Conservation (phyloP, 2,329 filamentous ascomycete species). For the Alternaria solani region DNA sequence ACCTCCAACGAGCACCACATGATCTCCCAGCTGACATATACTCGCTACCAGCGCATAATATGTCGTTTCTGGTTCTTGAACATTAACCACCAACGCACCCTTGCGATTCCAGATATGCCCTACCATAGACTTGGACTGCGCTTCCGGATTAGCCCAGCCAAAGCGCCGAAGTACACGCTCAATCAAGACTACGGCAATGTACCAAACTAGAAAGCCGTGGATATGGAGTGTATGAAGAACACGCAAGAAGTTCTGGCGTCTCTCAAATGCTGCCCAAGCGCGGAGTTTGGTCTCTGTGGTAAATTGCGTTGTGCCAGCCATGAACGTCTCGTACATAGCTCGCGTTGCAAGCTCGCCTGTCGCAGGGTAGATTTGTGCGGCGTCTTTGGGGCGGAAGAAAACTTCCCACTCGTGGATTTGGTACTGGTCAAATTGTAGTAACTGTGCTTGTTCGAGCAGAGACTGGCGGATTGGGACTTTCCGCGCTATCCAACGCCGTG, state of each 20-base stretch:
- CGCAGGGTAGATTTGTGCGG: not conserved
- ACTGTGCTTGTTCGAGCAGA: not conserved
- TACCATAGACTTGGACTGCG: not conserved
- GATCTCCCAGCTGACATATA: not conserved
- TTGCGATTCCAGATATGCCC: not conserved
- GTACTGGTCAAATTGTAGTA: not conserved
- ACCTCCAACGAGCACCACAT: not conserved
- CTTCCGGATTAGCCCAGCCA: not conserved
- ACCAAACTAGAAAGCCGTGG: not conserved
- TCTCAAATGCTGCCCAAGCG: not conserved
- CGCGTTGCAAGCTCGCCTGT: not conserved
- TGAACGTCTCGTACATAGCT: not conserved
- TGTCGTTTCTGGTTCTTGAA: accelerated
- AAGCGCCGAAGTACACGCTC: not conserved
- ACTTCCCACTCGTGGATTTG: not conserved
- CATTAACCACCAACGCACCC: not conserved
- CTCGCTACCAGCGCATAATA: not conserved
- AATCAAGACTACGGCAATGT: not conserved
- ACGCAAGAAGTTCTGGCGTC: not conserved
- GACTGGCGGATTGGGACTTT: not conserved
- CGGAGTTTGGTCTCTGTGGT: not conserved
- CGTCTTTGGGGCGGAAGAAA: not conserved
- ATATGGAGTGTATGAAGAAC: not conserved
- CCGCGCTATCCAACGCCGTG: not conserved
- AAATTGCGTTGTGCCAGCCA: not conserved